A percentile compares a stretch with the other conserved stretches of the same genome.
Conservation (phyloP, 176 grass and related monocot genomes). For the Poa annua region DNA sequence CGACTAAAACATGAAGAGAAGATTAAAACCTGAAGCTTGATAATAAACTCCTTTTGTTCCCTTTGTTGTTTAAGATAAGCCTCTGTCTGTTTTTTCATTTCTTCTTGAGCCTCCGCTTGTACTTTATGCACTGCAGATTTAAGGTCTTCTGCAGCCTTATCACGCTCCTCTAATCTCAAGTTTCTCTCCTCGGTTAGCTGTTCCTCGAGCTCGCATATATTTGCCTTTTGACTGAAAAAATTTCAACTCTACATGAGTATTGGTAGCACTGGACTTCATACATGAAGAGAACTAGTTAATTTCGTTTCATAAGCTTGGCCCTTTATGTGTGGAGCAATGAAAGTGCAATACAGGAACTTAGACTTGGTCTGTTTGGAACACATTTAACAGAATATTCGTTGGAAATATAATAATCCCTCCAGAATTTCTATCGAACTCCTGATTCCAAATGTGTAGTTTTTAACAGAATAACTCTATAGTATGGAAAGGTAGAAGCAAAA, state of each 20-base stretch:
- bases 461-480: conserved; percentile 20
- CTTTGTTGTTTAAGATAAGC: conserved; percentile 72
- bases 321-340: conserved; percentile 17
- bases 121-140: conserved; percentile 82
- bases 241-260: conserved; percentile 31
- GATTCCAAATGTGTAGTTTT: neutral
- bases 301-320: neutral
- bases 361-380: neutral
- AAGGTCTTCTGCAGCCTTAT: conserved; percentile 75
- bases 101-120: conserved; percentile 70
- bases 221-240: conserved; percentile 80
- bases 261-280: neutral
- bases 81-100: conserved; percentile 74
- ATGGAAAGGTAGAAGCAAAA: neutral
- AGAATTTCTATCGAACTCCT: conserved; percentile 1
- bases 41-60: conserved; percentile 93
- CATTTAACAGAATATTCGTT: neutral
- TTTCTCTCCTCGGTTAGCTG: conserved; percentile 87
- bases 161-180: conserved; percentile 87
- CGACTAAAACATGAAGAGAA: conserved; percentile 35
- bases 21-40: conserved; percentile 78
- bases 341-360: neutral
- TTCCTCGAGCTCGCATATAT: conserved; percentile 81
- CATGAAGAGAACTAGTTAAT: neutral
- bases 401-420: neutral